phyloP scores from a whole-genome alignment of 352 stramenopile genomes.

The Pythium oligandrum region DNA sequence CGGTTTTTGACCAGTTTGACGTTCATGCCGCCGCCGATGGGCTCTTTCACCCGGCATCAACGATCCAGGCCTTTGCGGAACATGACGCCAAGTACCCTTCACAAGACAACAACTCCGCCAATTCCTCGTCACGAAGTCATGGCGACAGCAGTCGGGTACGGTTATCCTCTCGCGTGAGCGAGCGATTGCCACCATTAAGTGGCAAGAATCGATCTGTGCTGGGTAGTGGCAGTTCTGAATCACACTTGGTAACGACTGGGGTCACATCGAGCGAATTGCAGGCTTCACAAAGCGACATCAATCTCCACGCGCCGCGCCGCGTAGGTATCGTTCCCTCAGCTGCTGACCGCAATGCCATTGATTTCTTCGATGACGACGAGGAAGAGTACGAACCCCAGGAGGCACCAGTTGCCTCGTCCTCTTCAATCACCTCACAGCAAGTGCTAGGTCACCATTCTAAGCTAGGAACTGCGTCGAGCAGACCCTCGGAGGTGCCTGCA shows the following conservation, averaged over 20 bases:
- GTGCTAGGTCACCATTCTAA: neutral
- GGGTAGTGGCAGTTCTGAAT: neutral
- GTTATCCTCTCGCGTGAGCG: too few relatives aligned
- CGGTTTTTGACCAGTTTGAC: conserved; percentile 53
- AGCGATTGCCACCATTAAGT: conserved; percentile 12
- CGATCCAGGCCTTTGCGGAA: conserved; percentile 73
- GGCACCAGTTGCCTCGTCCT: neutral
- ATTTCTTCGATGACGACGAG: conserved; percentile 40
- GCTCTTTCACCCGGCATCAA: conserved; percentile 70
- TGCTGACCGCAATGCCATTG: conserved; percentile 44
- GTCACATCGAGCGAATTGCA: neutral
- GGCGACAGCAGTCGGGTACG: neutral
- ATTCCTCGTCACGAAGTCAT: neutral
- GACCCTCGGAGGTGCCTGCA: conserved; percentile 13
- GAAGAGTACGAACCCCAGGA: conserved; percentile 20
- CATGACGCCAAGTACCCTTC: conserved; percentile 67
- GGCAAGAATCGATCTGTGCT: neutral
- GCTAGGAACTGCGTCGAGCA: too few relatives aligned
- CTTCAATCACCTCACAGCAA: neutral
- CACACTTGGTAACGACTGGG: neutral
- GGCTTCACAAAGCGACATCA: conserved; percentile 37
- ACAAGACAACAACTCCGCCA: conserved; percentile 11
- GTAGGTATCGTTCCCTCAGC: conserved; percentile 40
- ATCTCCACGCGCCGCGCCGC: conserved; percentile 48
- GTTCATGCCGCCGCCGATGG: conserved; percentile 63